These are phyloP conservation scores for Gracilaria caudata DNA, from an alignment of 23 red algal genomes.

Conservation along the genomic window DNA sequence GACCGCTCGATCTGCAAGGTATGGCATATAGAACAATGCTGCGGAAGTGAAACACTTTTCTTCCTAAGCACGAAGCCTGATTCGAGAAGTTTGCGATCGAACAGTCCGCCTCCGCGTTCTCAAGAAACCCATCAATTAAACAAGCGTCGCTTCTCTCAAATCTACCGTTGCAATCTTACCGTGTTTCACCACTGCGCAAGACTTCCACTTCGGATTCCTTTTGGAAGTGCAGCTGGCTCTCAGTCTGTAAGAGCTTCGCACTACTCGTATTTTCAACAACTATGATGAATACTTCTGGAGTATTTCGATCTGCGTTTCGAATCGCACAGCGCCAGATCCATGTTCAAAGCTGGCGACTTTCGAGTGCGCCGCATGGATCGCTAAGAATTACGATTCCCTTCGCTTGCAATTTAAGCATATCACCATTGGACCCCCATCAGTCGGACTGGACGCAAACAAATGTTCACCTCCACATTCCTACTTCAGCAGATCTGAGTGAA, in stretches of 20 bases:
- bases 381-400: conserved; percentile 1
- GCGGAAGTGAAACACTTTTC: too few species aligned
- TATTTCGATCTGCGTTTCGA: background rate
- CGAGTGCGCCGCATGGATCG: conserved; percentile 13
- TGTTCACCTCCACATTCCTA: conserved; percentile 20
- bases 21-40: too few species aligned
- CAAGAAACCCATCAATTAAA: too few species aligned
- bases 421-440: conserved; percentile 41
- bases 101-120: too few species aligned
- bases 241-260: background rate
- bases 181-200: too few species aligned
- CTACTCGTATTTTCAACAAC: background rate
- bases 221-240: too few species aligned
- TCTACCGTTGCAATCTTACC: too few species aligned
- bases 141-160: too few species aligned
- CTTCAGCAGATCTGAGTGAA: background rate
- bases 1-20: too few species aligned
- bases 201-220: too few species aligned
- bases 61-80: too few species aligned
- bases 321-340: conserved; percentile 6
- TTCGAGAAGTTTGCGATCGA: too few species aligned
- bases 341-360: conserved; percentile 4
- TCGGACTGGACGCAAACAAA: conserved; percentile 37
- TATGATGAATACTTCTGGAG: background rate
- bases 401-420: conserved; percentile 33